Base-by-base conservation (phyloP, 441 rosid species). In the Euphorbia neoarborescens region DNA sequence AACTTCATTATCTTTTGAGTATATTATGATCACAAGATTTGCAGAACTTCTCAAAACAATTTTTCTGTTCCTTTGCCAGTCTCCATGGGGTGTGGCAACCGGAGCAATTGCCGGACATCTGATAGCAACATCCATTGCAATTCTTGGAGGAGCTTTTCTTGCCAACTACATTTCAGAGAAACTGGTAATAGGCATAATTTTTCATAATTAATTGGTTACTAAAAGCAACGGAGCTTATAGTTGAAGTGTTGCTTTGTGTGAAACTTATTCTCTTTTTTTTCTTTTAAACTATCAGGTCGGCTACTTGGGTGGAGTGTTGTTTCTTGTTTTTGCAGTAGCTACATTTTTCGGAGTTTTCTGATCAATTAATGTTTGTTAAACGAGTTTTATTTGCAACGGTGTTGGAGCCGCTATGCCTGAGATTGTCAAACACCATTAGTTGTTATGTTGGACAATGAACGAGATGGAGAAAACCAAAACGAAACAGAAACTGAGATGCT, bases 31-130 rank as follows among this genome's bases (percentile, higher is more conserved):
- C 19, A 9, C 42, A 3, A n/a, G 8, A 51, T 44, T 32, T 69
- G 30, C 40, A 62, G 15, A 57, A 34, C 54, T 24, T 53, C 40
- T 68, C 58, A 46, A 59, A 34, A 5, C 30, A 27, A 17, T 37
- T 68, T 27, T 24, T 17, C 48, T 8, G 40, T 70, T 61, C 46
- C 65, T 71, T 32, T 63, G 54, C 71, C n/a, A 94, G 99, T 90
- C 97, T 69, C 89, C 99, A 19, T 91, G 84, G 91, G 97, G 99
- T 15, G 99, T 90, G 58, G 97, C 99, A 7, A 78, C 89, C 14
- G 99, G 99, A 76, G 99, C 99, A 75, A 91, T 94, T 73, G 96
- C 82, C 6, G 99, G 99, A 76, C 99, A 94, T 81, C 80, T 94
- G 68, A 70, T 87, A 3, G 99, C 99, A 5, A 94, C 97, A 76